Evolutionary conservation across 495 filamentous ascomycete genomes (phyloP).

Genomic region (Trichocladium uniseriatum): DNA sequence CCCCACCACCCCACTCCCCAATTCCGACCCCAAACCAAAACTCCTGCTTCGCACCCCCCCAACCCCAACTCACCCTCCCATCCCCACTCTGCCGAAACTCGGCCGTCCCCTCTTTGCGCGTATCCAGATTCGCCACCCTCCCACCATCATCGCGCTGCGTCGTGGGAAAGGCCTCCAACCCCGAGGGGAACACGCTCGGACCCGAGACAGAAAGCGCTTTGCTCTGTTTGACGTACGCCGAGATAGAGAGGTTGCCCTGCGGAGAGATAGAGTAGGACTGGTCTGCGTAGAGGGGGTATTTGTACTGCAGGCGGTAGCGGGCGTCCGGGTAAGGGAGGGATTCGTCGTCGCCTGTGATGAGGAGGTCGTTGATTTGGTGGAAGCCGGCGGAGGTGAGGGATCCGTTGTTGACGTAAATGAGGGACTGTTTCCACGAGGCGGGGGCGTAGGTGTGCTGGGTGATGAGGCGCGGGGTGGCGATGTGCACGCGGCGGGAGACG

Average conservation of each 20-base stretch:
- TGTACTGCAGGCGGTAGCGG: constrained; percentile 40
- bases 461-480: constrained; percentile 39
- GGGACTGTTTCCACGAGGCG: constrained; percentile 53
- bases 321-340: constrained; percentile 9
- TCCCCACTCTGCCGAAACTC: constrained; percentile 40
- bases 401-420: constrained; percentile 53
- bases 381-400: constrained; percentile 48
- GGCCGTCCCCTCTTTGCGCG: constrained; percentile 48
- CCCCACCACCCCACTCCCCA: constrained; percentile 10
- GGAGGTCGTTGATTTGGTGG: constrained; percentile 52
- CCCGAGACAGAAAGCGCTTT: constrained; percentile 46
- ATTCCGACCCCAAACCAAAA: constrained; percentile 39
- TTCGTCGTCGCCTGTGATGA: constrained; percentile 48
- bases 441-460: constrained; percentile 33
- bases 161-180: constrained; percentile 41
- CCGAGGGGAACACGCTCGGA: constrained; percentile 50
- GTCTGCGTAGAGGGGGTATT: constrained; percentile 56
- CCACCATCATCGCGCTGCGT: constrained; percentile 14
- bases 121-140: constrained; percentile 36
- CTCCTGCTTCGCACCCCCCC: constrained; percentile 46
- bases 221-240: constrained; percentile 49
- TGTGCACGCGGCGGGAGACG: constrained; percentile 47
- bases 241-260: constrained; percentile 49
- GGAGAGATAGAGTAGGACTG: constrained; percentile 38
- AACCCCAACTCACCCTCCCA: constrained; percentile 37